phyloP scores from a whole-genome alignment of 2,329 filamentous ascomycete species.

The Verticillium nubilum region DNA sequence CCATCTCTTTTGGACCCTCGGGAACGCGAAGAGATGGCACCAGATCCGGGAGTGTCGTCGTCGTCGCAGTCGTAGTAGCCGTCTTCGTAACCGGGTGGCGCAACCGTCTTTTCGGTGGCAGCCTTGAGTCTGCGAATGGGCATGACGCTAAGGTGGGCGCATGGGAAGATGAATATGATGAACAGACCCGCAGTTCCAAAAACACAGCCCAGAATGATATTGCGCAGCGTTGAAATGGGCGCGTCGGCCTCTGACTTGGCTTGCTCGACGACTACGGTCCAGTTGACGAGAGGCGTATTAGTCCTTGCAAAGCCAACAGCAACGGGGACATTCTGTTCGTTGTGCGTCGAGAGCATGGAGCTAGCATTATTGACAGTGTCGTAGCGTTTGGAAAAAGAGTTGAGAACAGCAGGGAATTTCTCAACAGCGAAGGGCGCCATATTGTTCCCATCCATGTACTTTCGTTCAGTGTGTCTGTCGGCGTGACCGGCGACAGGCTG shows the following conservation, averaged over 20 bases:
- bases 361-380: slow-evolving; percentile 60
- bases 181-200: slow-evolving; percentile 76
- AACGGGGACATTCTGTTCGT: slow-evolving; percentile 65
- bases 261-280: slow-evolving; percentile 79
- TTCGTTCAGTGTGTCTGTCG: slow-evolving; percentile 44
- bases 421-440: slow-evolving; percentile 57
- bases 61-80: slow-evolving; percentile 39
- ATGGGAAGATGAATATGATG: slow-evolving; percentile 65
- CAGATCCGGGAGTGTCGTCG: slow-evolving; percentile 34
- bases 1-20: slow-evolving; percentile 36
- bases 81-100: slow-evolving; percentile 54
- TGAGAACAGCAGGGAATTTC: slow-evolving; percentile 57
- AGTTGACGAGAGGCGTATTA: slow-evolving; percentile 64
- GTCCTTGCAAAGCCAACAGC: slow-evolving; percentile 77
- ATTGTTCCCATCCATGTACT: slow-evolving; percentile 40
- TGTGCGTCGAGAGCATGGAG: slow-evolving; percentile 60
- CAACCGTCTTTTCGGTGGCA: slow-evolving; percentile 69
- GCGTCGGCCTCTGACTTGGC: slow-evolving; percentile 66
- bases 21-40: slow-evolving; percentile 27
- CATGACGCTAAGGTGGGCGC: slow-evolving; percentile 74
- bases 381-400: slow-evolving; percentile 51
- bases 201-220: slow-evolving; percentile 77
- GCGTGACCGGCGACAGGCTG: slow-evolving; percentile 26
- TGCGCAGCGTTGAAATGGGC: slow-evolving; percentile 69
- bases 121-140: slow-evolving; percentile 73